phyloP scores from a whole-genome alignment of 2,329 filamentous ascomycete genomes.

The Rugonectria rugulosa region DNA sequence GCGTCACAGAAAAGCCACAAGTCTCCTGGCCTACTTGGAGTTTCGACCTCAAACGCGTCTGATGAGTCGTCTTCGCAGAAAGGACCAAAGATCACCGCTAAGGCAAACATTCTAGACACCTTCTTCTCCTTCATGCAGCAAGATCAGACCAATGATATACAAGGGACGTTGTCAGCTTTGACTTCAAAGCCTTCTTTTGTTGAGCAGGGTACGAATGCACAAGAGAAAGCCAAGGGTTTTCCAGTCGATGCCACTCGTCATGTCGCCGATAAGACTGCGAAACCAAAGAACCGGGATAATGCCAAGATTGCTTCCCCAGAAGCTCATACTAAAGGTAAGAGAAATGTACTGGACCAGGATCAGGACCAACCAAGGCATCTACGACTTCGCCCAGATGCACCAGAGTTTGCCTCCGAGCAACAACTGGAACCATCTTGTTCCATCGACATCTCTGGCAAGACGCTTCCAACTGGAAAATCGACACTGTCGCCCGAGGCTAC shows the following conservation, averaged over 20 bases:
- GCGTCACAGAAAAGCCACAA: background rate
- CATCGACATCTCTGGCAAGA: no score
- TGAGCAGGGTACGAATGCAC: background rate
- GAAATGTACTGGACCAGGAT: background rate
- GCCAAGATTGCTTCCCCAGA: background rate
- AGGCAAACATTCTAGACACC: conserved; percentile 24
- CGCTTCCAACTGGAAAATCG: background rate
- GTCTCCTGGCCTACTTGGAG: background rate
- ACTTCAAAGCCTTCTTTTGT: background rate
- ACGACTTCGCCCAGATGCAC: conserved; percentile 31
- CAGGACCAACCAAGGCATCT: no score
- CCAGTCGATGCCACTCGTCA: background rate
- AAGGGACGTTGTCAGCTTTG: background rate
- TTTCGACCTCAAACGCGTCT: background rate
- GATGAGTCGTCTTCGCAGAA: background rate
- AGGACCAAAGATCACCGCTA: background rate
- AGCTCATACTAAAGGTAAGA: conserved; percentile 22
- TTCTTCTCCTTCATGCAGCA: conserved; percentile 30
- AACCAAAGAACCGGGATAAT: background rate
- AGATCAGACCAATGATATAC: conserved; percentile 8
- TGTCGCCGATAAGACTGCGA: background rate
- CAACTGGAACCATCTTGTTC: background rate
- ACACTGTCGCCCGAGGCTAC: background rate
- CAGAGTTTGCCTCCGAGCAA: conserved; percentile 22
- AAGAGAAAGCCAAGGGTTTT: background rate